Evolutionary conservation across 306 rosid species (phyloP).

Genomic region (barrel medic (Medicago truncatula)): DNA sequence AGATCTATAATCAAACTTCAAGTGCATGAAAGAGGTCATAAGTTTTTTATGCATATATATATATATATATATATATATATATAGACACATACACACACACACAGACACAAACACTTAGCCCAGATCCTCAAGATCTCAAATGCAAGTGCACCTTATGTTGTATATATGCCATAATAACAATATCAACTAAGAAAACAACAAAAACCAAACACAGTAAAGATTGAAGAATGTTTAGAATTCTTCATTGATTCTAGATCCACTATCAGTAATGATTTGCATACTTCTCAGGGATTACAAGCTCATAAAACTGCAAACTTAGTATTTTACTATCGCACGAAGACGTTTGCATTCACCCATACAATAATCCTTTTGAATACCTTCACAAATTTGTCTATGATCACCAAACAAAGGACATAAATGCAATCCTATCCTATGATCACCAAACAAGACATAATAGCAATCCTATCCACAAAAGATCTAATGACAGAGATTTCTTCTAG

Average conservation of each 20-base stretch:
- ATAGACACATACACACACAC: too few species aligned
- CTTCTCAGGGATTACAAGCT: conserved; percentile 4
- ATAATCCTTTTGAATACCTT: background rate
- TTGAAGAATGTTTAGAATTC: background rate
- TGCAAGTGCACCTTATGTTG: background rate
- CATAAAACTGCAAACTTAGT: conserved; percentile 8
- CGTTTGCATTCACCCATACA: background rate
- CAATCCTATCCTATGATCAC: background rate
- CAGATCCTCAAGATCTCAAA: background rate
- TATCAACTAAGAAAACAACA: background rate
- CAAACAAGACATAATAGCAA: conserved; percentile 8
- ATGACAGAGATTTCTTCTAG: background rate
- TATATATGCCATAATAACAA: background rate
- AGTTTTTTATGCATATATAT: background rate
- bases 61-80: too few species aligned
- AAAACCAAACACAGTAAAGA: conserved; percentile 1
- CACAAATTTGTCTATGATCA: background rate
- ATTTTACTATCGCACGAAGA: background rate
- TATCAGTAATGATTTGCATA: background rate
- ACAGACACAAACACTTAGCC: background rate
- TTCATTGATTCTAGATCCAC: background rate
- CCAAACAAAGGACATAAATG: conserved; percentile 1
- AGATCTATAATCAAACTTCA: background rate
- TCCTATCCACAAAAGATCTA: conserved; percentile 3
- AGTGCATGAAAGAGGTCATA: background rate